Base-by-base conservation (phyloP, 176 grass and related monocot genomes). In the Microstegium vimineum region DNA sequence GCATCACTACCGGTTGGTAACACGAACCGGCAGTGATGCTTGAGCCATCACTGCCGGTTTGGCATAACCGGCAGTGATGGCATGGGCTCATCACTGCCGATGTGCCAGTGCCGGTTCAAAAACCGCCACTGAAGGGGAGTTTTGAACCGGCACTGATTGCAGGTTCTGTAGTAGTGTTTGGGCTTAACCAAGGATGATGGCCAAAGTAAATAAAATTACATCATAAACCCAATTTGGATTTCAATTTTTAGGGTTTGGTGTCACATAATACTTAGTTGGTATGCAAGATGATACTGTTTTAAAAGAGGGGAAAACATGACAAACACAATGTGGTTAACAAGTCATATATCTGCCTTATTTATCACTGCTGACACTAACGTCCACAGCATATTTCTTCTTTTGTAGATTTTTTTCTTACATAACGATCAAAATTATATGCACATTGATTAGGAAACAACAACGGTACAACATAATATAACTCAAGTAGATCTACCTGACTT, bases 361-460 rank as follows among this genome's bases (percentile, higher is more conserved):
- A 30, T 30, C 34, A 30, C 18, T 11, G 1, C 8, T 40, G 11
- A 25, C 14, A 37, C 2, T n/a, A 45, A 10, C n/a, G 28, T 42
- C 34, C 23, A 74, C 28, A 8, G 18, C 60, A 76, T 26, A 7
- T 76, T 37, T 75, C 5, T 81, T 16, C 3, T 12, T 52, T 69
- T 22, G 0, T 27, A n/a, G 5, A 87, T 1, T 16, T 10, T 18
- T 47, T 26, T 11, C 3, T 32, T 61, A 32, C 27, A 40, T n/a
- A 74, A 67, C 34, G 17, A 66, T 28, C 30, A 85, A 81, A 85
- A 88, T 16, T 60, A 46, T 83, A 88, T 84, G 69, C 46, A 84
- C 40, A 81, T 52, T 38, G 34, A 72, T 72, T 66, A 77, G 33
- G 47, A 65, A 57, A 17, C 28, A 62, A 0, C 56, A 60, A 60